Conservation (phyloP, 2,329 filamentous ascomycete species). For the Sodiomyces alkalinus region DNA sequence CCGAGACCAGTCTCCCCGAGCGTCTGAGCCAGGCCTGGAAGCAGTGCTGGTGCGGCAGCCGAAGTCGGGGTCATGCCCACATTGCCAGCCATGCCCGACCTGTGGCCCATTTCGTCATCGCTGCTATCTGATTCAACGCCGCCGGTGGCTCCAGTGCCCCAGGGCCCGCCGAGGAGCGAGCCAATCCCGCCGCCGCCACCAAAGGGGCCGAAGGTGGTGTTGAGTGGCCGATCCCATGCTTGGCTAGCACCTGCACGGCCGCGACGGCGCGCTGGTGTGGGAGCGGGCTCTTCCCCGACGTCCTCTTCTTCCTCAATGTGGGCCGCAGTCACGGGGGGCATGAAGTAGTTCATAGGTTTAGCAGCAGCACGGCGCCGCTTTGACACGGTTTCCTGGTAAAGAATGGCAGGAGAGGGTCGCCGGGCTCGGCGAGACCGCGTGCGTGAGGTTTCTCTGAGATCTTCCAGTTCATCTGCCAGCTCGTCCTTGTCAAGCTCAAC, state of each 20-base stretch:
- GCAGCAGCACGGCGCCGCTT: conserved; percentile 38
- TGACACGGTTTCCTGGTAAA: conserved; percentile 38
- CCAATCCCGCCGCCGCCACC: conserved; percentile 67
- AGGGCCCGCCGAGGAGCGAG: conserved; percentile 59
- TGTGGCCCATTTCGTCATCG: conserved; percentile 71
- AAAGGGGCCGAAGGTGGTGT: conserved; percentile 86
- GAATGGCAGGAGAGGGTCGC: conserved; percentile 38
- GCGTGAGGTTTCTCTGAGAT: conserved; percentile 40
- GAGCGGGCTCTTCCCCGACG: conserved; percentile 50
- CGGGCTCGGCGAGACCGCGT: conserved; percentile 28
- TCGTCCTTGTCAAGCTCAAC: conserved; percentile 47
- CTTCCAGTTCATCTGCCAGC: conserved; percentile 48
- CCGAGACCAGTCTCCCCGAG: conserved; percentile 20
- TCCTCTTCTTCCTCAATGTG: conserved; percentile 64
- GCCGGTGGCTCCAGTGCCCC: conserved; percentile 57
- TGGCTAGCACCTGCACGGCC: conserved; percentile 43
- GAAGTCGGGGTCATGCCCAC: conserved; percentile 46
- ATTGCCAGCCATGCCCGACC: conserved; percentile 40
- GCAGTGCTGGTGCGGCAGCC: conserved; percentile 27
- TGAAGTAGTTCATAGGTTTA: conserved; percentile 71
- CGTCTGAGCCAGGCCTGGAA: conserved; percentile 21
- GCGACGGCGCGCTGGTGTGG: conserved; percentile 53
- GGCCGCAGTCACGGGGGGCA: conserved; percentile 49
- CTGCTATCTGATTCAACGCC: conserved; percentile 91
- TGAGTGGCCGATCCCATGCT: conserved; percentile 64